phyloP scores from a whole-genome alignment of 139 green algal genomes.

The Chlorella vulgaris region DNA sequence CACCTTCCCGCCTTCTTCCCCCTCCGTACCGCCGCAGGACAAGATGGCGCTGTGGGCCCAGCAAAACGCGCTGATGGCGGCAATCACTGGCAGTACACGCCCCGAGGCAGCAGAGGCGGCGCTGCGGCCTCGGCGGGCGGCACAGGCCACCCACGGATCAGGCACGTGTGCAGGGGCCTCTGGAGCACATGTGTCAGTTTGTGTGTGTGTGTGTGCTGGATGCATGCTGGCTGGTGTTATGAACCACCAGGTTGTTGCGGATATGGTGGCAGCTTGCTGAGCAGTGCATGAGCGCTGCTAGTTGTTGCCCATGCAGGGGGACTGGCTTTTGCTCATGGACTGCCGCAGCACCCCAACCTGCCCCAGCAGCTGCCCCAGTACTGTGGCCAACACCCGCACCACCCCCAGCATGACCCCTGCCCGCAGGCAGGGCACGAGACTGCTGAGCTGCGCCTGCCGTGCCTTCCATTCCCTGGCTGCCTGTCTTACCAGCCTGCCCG shows the following conservation, averaged over 20 bases:
- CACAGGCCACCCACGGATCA: not conserved
- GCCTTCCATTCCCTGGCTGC: not conserved
- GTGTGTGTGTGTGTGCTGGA: not conserved
- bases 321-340: too few species aligned
- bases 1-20: not conserved
- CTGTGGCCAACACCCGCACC: too few species aligned
- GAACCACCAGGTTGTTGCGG: not conserved
- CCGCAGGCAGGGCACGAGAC: too few species aligned
- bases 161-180: not conserved
- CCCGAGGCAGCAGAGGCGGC: constrained; percentile 6
- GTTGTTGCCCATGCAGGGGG: too few species aligned
- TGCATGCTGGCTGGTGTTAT: not conserved
- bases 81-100: constrained; percentile 1
- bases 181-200: not conserved
- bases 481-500: not conserved
- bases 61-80: constrained; percentile 21
- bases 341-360: too few species aligned
- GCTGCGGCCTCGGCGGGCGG: not conserved
- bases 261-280: too few species aligned
- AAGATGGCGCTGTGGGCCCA: constrained; percentile 16
- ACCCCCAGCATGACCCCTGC: too few species aligned
- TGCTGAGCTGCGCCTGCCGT: too few species aligned
- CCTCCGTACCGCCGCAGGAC: not conserved
- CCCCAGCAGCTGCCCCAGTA: too few species aligned
- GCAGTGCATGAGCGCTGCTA: too few species aligned